Percentiles rank a stretch among this genome's conserved stretches.
Evolutionary conservation across 331 rosid species (phyloP).

Genomic region (Rosa hybrid): DNA sequence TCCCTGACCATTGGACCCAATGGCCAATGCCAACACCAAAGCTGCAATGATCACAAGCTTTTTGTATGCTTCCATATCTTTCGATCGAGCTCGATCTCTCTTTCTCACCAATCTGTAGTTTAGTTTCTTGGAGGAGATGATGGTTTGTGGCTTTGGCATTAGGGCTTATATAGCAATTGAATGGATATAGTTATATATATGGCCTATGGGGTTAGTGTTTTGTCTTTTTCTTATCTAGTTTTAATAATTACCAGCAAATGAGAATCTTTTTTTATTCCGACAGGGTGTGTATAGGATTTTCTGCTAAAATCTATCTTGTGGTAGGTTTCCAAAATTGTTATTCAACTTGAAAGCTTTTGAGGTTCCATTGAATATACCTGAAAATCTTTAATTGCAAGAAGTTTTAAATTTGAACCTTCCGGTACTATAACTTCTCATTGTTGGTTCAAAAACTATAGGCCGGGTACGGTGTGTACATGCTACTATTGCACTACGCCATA

Average conservation of each 20-base stretch:
- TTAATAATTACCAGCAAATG: neutral
- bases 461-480: too few relatives aligned
- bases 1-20: conserved; percentile 29
- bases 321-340: neutral
- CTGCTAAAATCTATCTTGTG: neutral
- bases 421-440: too few relatives aligned
- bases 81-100: neutral
- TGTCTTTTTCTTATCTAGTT: neutral
- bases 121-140: neutral
- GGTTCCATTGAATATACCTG: too few relatives aligned
- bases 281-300: neutral
- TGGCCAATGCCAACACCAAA: conserved; percentile 28
- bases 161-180: neutral
- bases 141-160: neutral
- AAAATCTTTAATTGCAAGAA: too few relatives aligned
- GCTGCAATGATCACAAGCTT: conserved; percentile 33
- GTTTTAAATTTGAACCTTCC: too few relatives aligned
- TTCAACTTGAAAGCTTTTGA: neutral
- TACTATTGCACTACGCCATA: too few relatives aligned
- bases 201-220: neutral
- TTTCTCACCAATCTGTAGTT: neutral
- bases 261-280: neutral
- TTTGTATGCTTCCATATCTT: conserved; percentile 27
- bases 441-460: too few relatives aligned
- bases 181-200: neutral